Evolutionary conservation across 108 stramenopile genomes (phyloP), one percentile per base, ranked within the genome.

Genomic region (Discostella stelligeroides): DNA sequence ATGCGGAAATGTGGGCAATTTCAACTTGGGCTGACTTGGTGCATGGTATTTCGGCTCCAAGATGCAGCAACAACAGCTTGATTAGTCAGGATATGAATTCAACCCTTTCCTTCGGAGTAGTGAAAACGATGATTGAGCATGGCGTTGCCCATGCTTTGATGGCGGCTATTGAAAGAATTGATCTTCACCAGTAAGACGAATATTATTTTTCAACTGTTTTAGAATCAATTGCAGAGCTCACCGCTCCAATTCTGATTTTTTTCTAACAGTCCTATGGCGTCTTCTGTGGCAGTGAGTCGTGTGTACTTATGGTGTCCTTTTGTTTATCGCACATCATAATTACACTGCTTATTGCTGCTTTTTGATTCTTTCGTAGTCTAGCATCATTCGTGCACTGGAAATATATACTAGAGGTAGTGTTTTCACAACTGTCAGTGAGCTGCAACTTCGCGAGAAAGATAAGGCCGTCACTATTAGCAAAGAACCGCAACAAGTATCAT

Each of bases 121-220:
- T 97, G 12, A 88, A 81, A 53, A 41, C 89, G 34, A 95, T 94
- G 91, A 70, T 92, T 3, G 94, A 97, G 28, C 39, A 64, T 47
- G 92, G 92, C 8, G 84, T 88, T 67, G 90, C 88, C 23, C 86
- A 92, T 65, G 84, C 92, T 18, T 72, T 97, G 18, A 73, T 95
- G 55, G 59, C 73, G 28, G 92, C 92, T 8, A 79, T 96, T 14
- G 83, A 88, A 28, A 75, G 73, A 66, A 83, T 97, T 27, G 78
- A 84, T 15, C 81, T 97, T n/a, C 51, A 86, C 50, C 88, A 92
- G 43, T 45, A 45, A 45, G 43, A 9, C 43, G n/a, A n/a, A 45
- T 10, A 1, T 4, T n/a, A 13, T n/a, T 45, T 45, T 13, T 45
- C 15, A 7, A 45, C 12, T 45, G 15, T 9, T 45, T 45, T 10